Conservation (phyloP, 208 protist genomes). For the Trichomonas tenax region DNA sequence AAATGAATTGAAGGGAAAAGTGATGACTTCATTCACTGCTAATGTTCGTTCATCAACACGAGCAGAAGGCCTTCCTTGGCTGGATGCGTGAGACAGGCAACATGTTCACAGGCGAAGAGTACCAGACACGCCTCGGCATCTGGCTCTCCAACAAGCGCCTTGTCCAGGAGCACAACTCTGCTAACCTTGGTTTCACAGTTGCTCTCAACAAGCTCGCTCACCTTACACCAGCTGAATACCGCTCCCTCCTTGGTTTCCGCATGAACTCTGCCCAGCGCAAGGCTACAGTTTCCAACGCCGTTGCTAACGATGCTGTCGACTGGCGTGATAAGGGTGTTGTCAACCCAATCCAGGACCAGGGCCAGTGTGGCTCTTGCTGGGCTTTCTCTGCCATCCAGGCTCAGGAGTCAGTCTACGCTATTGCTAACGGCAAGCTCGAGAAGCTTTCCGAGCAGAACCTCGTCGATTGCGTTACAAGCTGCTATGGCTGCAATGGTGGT, state of each 20-base stretch:
- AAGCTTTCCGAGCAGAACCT: conserved; percentile 22
- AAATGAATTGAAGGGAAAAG: too few species aligned
- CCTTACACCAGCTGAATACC: not conserved
- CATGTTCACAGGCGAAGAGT: not conserved
- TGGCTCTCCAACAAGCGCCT: not conserved
- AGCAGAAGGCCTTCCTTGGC: not conserved
- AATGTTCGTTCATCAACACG: not conserved
- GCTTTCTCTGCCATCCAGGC: conserved; percentile 26
- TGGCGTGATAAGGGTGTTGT: conserved; percentile 46
- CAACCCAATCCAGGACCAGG: conserved; percentile 47
- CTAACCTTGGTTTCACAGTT: not conserved
- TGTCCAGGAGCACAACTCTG: not conserved
- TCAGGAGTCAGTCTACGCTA: not conserved
- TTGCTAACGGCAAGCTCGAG: not conserved
- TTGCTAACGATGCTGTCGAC: conserved; percentile 31
- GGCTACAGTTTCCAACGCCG: not conserved
- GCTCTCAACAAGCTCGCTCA: not conserved
- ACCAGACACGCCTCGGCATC: not conserved
- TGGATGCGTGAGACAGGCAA: not conserved
- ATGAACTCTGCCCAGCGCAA: not conserved
- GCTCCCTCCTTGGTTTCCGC: not conserved
- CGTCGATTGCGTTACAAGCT: conserved; percentile 27
- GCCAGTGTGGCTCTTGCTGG: conserved; percentile 51
- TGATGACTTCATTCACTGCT: too few species aligned
- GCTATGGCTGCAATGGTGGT: not conserved